Percentiles rank a stretch among this genome's conserved stretches.
These are phyloP conservation scores for Aspergillus glaucus DNA, from an alignment of 2,329 filamentous ascomycete species.

Conservation along the genomic window DNA sequence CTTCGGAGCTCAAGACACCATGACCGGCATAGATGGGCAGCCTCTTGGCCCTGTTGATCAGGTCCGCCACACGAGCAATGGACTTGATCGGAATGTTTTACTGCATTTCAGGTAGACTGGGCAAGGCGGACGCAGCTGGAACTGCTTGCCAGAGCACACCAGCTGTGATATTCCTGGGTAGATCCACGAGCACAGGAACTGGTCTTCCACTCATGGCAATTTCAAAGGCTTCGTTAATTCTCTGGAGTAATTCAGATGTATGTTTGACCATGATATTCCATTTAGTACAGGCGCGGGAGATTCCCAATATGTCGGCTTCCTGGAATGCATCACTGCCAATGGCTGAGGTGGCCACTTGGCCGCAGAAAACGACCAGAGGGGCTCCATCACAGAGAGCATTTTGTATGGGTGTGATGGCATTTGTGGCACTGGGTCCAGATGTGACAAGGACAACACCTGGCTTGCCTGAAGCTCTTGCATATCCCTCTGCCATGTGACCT, in stretches of 20 bases:
- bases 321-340: slow-evolving; percentile 94
- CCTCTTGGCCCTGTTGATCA: slow-evolving; percentile 82
- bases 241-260: slow-evolving; percentile 75
- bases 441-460: slow-evolving; percentile 91
- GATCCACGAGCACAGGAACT: slow-evolving; percentile 84
- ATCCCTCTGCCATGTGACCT: slow-evolving; percentile 95
- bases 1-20: slow-evolving; percentile 70
- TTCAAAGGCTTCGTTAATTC: slow-evolving; percentile 93
- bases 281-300: slow-evolving; percentile 87
- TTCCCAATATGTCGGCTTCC: slow-evolving; percentile 84
- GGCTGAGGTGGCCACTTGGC: slow-evolving; percentile 77
- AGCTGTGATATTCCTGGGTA: slow-evolving; percentile 89
- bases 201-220: slow-evolving; percentile 87
- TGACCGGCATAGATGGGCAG: slow-evolving; percentile 89
- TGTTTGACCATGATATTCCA: slow-evolving; percentile 97
- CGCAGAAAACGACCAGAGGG: slow-evolving; percentile 85
- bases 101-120: slow-evolving; percentile 52
- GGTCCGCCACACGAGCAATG: slow-evolving; percentile 65
- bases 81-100: slow-evolving; percentile 43
- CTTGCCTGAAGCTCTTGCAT: slow-evolving; percentile 81
- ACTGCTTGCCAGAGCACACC: slow-evolving; percentile 71
- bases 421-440: slow-evolving; percentile 88
- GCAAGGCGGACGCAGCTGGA: slow-evolving; percentile 61
- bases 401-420: slow-evolving; percentile 88
- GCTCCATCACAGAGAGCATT: slow-evolving; percentile 89